Conservation (phyloP, 768 basidiomycete genomes). For the Pisolithus orientalis region DNA sequence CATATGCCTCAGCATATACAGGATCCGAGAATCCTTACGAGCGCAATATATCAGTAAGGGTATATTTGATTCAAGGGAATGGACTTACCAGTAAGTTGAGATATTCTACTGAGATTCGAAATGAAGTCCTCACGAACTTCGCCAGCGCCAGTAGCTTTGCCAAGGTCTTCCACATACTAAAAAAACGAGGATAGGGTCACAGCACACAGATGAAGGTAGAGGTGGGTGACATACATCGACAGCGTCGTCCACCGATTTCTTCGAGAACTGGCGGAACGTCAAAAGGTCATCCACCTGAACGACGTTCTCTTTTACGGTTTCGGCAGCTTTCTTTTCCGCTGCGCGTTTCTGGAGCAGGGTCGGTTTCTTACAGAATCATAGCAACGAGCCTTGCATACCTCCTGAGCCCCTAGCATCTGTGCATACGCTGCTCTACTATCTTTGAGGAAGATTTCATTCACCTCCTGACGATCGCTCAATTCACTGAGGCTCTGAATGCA, state of each 20-base stretch:
- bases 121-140: conserved; percentile 90
- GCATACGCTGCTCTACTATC: conserved; percentile 91
- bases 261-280: conserved; percentile 90
- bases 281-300: conserved; percentile 93
- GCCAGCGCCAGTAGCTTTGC: conserved; percentile 78
- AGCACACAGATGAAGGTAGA: background rate
- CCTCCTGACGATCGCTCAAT: conserved; percentile 48
- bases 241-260: conserved; percentile 79
- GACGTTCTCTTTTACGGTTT: conserved; percentile 54
- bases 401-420: conserved; percentile 93
- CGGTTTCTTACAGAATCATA: background rate
- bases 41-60: background rate
- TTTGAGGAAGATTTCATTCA: conserved; percentile 68
- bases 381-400: conserved; percentile 42
- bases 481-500: conserved; percentile 93
- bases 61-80: background rate
- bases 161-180: conserved; percentile 86
- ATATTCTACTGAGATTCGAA: conserved; percentile 88
- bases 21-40: conserved; percentile 89
- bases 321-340: conserved; percentile 83
- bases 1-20: conserved; percentile 96
- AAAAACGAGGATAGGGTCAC: background rate
- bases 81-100: conserved; percentile 78
- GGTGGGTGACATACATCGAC: conserved; percentile 47
- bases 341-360: conserved; percentile 64